These are phyloP conservation scores for Tetracladium maxilliforme DNA, from an alignment of 2,329 filamentous ascomycete species.

Conservation along the genomic window DNA sequence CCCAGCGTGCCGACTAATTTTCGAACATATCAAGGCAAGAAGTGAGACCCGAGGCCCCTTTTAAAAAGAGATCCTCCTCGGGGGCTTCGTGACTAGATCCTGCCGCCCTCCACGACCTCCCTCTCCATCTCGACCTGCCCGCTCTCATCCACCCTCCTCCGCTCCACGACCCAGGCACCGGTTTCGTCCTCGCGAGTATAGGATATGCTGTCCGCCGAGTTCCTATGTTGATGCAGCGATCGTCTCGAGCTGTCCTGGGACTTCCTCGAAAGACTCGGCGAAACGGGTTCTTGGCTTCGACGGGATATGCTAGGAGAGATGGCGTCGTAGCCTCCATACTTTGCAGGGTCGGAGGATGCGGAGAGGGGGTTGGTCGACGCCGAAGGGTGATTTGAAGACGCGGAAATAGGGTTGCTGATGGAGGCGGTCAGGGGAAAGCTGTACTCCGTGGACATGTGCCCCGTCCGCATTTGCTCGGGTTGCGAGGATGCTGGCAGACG, in stretches of 20 bases:
- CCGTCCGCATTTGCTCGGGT: no score
- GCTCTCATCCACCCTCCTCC: slow-evolving; percentile 48
- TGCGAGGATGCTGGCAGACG: no score
- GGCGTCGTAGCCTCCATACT: slow-evolving; percentile 2
- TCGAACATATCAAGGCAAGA: no score
- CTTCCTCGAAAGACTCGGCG: slow-evolving; percentile 1
- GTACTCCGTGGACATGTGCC: no score
- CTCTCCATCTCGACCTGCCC: slow-evolving; percentile 50
- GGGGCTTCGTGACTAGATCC: no score
- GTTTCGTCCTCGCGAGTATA: slow-evolving; percentile 48
- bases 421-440: no score
- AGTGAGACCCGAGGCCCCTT: no score
- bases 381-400: neutral
- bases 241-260: slow-evolving; percentile 14
- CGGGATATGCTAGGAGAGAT: neutral
- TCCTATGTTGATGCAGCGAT: slow-evolving; percentile 32
- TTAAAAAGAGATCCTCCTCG: no score
- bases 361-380: neutral
- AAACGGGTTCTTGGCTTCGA: neutral
- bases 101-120: slow-evolving; percentile 42
- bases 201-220: slow-evolving; percentile 54
- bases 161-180: slow-evolving; percentile 55
- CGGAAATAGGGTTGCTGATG: no score
- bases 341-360: slow-evolving; percentile 6
- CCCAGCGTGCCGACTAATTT: no score